Evolutionary conservation across 2,329 filamentous ascomycete genomes (phyloP).

Genomic region (Hypoxylon sp.): DNA sequence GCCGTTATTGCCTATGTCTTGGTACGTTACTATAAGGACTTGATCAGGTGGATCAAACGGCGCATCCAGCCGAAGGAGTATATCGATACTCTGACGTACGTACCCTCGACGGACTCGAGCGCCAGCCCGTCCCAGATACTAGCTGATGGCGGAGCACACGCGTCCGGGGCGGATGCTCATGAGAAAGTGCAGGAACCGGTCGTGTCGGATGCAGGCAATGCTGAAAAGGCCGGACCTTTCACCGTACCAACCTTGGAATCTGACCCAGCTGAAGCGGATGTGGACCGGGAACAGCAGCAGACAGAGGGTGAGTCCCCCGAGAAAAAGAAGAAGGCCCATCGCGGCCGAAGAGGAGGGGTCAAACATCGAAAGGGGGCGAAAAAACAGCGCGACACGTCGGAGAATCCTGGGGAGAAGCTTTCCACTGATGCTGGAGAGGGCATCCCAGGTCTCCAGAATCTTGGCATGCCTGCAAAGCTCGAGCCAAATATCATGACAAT

Average conservation of each 20-base stretch:
- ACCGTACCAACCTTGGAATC: slow-evolving; percentile 39
- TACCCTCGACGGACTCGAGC: slow-evolving; percentile 38
- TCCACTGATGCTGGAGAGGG: slow-evolving; percentile 54
- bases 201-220: slow-evolving; percentile 10
- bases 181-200: slow-evolving; percentile 20
- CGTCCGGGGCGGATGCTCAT: slow-evolving; percentile 5
- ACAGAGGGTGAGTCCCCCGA: slow-evolving; percentile 54
- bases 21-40: slow-evolving; percentile 60
- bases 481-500: slow-evolving; percentile 73
- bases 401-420: slow-evolving; percentile 62
- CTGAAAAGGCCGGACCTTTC: slow-evolving; percentile 35
- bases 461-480: slow-evolving; percentile 65
- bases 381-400: slow-evolving; percentile 64
- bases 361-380: slow-evolving; percentile 73
- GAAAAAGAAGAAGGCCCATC: slow-evolving; percentile 74
- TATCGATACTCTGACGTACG: slow-evolving; percentile 42
- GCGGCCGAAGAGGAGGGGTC: slow-evolving; percentile 78
- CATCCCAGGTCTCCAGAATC: slow-evolving; percentile 73
- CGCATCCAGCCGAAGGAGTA: slow-evolving; percentile 48
- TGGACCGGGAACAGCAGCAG: slow-evolving; percentile 45
- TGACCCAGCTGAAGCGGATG: slow-evolving; percentile 28
- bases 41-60: slow-evolving; percentile 55
- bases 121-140: background rate
- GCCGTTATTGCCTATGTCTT: slow-evolving; percentile 55
- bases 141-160: slow-evolving; percentile 6